Percentiles rank a stretch among this genome's conserved stretches.
Evolutionary conservation across 768 basidiomycete genomes (phyloP).

Genomic region (Suillus alpinus): DNA sequence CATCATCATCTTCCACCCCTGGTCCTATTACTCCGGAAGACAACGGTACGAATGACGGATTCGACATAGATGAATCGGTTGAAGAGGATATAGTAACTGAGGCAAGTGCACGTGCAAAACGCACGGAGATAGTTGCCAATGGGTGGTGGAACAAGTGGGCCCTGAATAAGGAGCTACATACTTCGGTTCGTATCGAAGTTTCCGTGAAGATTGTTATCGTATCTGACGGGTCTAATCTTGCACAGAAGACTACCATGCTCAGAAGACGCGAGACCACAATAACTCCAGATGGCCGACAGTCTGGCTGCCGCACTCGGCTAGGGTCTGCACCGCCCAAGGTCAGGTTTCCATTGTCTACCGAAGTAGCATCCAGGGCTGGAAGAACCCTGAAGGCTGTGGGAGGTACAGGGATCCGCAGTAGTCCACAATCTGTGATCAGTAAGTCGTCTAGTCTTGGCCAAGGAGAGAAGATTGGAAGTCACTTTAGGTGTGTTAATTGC

Average conservation of each 20-base stretch:
- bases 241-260: constrained; percentile 32
- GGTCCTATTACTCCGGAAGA: constrained; percentile 34
- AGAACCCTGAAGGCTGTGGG: constrained; percentile 14
- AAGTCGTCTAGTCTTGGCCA: not conserved
- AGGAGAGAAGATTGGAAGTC: not conserved
- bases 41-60: constrained; percentile 9
- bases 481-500: not conserved
- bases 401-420: not conserved
- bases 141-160: constrained; percentile 57
- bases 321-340: constrained; percentile 25
- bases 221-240: constrained; percentile 9
- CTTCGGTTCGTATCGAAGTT: constrained; percentile 17
- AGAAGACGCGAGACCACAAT: constrained; percentile 47
- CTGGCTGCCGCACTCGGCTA: constrained; percentile 24
- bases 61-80: constrained; percentile 16
- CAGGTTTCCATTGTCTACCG: constrained; percentile 11
- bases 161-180: constrained; percentile 22
- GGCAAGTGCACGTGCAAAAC: constrained; percentile 24
- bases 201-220: constrained; percentile 8
- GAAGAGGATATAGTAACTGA: constrained; percentile 25
- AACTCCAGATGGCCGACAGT: constrained; percentile 42
- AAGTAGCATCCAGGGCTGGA: constrained; percentile 17
- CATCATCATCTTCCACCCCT: constrained; percentile 33
- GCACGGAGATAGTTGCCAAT: constrained; percentile 37
- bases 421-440: constrained; percentile 2